These are phyloP conservation scores for Neoarthrinium moseri DNA, from an alignment of 2,329 filamentous ascomycete genomes.

Conservation along the genomic window DNA sequence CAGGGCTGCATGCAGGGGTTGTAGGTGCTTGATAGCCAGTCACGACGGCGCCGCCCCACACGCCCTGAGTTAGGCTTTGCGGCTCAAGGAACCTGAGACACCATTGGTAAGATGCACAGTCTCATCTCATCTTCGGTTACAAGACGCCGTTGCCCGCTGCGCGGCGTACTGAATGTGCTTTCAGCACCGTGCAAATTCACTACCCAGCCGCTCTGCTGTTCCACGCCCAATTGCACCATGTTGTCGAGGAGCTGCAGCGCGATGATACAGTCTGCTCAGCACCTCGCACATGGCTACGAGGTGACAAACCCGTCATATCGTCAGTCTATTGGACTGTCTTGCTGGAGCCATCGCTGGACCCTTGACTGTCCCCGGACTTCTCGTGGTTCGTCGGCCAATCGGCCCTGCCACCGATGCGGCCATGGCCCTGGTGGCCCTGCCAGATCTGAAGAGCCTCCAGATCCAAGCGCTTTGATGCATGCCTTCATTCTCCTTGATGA, in stretches of 20 bases:
- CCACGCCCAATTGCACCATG: neutral
- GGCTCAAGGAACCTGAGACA: conserved; percentile 26
- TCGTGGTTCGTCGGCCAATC: too few relatives aligned
- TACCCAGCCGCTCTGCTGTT: too few relatives aligned
- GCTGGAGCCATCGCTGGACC: too few relatives aligned
- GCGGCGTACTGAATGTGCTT: too few relatives aligned
- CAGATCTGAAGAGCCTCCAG: conserved; percentile 5
- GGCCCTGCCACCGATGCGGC: conserved; percentile 2
- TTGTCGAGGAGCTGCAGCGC: neutral
- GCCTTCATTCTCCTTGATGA: neutral
- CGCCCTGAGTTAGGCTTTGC: too few relatives aligned
- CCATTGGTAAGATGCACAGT: conserved; percentile 25
- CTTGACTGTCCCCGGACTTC: too few relatives aligned
- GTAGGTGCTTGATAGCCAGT: neutral
- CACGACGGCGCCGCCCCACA: neutral
- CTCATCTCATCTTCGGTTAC: conserved; percentile 28
- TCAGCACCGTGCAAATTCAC: too few relatives aligned
- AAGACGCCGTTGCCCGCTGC: too few relatives aligned
- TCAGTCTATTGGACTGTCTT: too few relatives aligned
- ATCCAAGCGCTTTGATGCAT: neutral
- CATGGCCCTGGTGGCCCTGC: neutral
- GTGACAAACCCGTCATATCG: too few relatives aligned
- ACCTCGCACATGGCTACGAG: neutral
- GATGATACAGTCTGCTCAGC: neutral
- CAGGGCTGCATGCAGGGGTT: too few relatives aligned